Conservation (phyloP, 345 rosid genomes). For the Acer yangbiense region DNA sequence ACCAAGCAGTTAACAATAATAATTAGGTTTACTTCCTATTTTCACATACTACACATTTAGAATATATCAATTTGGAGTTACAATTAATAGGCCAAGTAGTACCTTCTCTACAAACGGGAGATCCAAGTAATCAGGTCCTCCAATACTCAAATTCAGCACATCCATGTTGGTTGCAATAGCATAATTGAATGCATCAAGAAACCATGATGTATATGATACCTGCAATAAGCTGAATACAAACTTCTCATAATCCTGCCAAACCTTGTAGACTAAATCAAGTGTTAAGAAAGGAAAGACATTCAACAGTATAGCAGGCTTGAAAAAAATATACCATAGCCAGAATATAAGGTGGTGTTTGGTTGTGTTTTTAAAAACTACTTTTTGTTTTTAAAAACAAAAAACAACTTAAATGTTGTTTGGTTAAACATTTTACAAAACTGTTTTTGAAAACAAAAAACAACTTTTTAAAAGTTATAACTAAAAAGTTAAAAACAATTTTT, state of each 20-base stretch:
- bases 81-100: conserved; percentile 22
- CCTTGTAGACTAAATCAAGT: conserved; percentile 17
- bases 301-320: neutral
- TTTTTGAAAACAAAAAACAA: no score
- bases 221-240: conserved; percentile 90
- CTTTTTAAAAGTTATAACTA: no score
- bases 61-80: conserved; percentile 1
- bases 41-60: neutral
- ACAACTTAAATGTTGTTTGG: no score
- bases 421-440: no score
- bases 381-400: no score
- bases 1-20: neutral
- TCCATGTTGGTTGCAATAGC: conserved; percentile 94
- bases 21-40: neutral
- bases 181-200: conserved; percentile 97
- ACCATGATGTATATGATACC: conserved; percentile 99
- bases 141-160: conserved; percentile 96
- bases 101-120: conserved; percentile 99
- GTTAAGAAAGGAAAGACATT: neutral
- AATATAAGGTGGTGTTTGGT: no score
- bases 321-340: neutral
- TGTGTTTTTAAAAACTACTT: no score
- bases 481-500: no score
- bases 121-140: conserved; percentile 99
- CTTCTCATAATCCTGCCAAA: conserved; percentile 69